Base-by-base conservation (phyloP, 1,284 basidiomycete genomes). In the Melampsora larici-populina region DNA sequence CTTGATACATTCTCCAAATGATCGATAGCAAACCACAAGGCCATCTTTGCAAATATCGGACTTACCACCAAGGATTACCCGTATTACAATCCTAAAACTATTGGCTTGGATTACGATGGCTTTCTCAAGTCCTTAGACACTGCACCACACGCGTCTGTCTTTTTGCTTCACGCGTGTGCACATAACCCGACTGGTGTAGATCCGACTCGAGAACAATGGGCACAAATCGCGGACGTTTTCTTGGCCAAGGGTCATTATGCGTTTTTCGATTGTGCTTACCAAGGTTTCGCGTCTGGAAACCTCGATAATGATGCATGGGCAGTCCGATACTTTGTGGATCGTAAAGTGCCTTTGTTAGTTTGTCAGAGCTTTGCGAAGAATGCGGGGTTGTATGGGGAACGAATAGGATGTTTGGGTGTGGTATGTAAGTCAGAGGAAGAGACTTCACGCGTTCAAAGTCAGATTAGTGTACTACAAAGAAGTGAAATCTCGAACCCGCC, bases 351-450 rank as follows among this genome's bases (percentile, higher is more conserved):
- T 33, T 83, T 95, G 85, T 87, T 97, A 36, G 88, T 97, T 71
- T 96, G 93, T 86, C 97, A 96, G 91, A 93, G 91, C 84, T 97
- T 95, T 85, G 93, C 94, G 49, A 97, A 97, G 88, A 97, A 97
- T 82, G 93, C 94, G 13, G 95, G 95, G 8, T 83, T 97, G 84
- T 97, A 97, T 83, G 91, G 93, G 69, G 92, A 95, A 85, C 91
- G 94, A 46, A 88, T 93, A 74, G 93, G 94, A 29, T 92, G 91
- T 48, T 86, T 97, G 81, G 92, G 94, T 84, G 84, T 95, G 70
- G 88, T 94, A 49, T 79, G 79, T 11, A 31, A 74, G 36, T 90
- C 92, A 65, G 87, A 90, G 21, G 90, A 90, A n/a, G 86, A 87
- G 63, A 87, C 43, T 88, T 93, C 78, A 89, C 43, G 88, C 85